phyloP scores from a whole-genome alignment of 2,329 filamentous ascomycete genomes.

The Colletotrichum truncatum region DNA sequence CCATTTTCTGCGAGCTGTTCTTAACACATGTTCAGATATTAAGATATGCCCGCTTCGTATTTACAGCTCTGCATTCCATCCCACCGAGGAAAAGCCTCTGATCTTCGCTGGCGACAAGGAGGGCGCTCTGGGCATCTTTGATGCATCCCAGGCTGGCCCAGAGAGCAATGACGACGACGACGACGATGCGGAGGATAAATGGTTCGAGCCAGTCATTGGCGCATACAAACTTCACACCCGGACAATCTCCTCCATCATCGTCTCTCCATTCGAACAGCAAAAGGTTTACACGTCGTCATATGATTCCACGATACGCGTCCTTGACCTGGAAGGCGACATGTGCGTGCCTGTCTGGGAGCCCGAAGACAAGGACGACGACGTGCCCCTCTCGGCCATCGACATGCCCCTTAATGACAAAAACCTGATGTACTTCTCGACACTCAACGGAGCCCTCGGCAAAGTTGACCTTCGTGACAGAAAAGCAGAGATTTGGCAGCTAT shows the following conservation, averaged over 20 bases:
- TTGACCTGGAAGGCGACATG: slow-evolving; percentile 83
- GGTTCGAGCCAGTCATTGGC: slow-evolving; percentile 78
- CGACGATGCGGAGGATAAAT: slow-evolving; percentile 63
- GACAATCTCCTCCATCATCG: slow-evolving; percentile 87
- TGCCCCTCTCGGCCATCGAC: slow-evolving; percentile 86
- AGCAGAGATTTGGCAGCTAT: slow-evolving; percentile 77
- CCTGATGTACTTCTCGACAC: slow-evolving; percentile 85
- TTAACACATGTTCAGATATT: slow-evolving; percentile 66
- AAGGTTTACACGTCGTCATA: slow-evolving; percentile 88
- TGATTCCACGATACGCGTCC: slow-evolving; percentile 87
- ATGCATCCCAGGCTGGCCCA: slow-evolving; percentile 76
- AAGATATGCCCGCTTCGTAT: slow-evolving; percentile 90
- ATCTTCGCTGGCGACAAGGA: slow-evolving; percentile 96
- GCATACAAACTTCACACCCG: slow-evolving; percentile 90
- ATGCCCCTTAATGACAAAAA: slow-evolving; percentile 77
- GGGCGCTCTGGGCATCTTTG: slow-evolving; percentile 89
- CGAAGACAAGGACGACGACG: slow-evolving; percentile 71
- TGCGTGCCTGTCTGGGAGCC: slow-evolving; percentile 87
- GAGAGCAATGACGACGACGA: slow-evolving; percentile 72
- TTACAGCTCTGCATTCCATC: slow-evolving; percentile 90
- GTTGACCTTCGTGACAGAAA: slow-evolving; percentile 76
- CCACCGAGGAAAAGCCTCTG: slow-evolving; percentile 83
- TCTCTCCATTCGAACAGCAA: slow-evolving; percentile 77
- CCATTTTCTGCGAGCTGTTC: not conserved
- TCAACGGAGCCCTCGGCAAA: slow-evolving; percentile 82